Conservation (phyloP, 495 filamentous ascomycete species). For the Astrothelium subdiscretum region DNA sequence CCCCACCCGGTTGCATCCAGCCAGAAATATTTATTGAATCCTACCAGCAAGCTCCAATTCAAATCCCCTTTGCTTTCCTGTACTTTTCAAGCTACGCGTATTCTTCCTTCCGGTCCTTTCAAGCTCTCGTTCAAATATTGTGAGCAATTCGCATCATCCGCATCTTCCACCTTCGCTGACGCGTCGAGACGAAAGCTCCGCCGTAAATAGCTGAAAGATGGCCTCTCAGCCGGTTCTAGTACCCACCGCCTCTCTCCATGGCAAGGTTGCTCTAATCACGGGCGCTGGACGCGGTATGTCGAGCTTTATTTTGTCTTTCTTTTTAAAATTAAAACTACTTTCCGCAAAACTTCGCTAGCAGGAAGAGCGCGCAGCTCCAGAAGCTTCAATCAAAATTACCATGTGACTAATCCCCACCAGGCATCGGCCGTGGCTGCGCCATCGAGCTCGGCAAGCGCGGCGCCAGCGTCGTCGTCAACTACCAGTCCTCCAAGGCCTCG, state of each 20-base stretch:
- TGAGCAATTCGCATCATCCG: neutral
- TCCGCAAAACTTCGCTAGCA: slow-evolving; percentile 22
- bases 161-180: neutral
- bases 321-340: neutral
- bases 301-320: neutral
- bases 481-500: slow-evolving; percentile 47
- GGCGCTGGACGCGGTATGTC: slow-evolving; percentile 46
- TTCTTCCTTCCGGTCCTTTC: neutral
- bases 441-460: slow-evolving; percentile 64
- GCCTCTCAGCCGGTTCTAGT: slow-evolving; percentile 18
- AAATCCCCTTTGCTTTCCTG: neutral
- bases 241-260: slow-evolving; percentile 37
- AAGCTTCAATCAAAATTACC: neutral
- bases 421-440: slow-evolving; percentile 61
- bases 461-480: slow-evolving; percentile 67
- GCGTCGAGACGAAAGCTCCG: neutral
- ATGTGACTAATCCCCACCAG: neutral
- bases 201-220: neutral
- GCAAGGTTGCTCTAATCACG: slow-evolving; percentile 64
- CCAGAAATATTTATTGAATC: neutral
- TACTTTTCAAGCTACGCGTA: neutral
- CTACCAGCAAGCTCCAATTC: neutral
- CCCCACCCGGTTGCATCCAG: neutral
- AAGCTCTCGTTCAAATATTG: neutral
- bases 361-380: neutral